Evolutionary conservation across 768 basidiomycete species (phyloP).

Genomic region (Naganishia kalamii): DNA sequence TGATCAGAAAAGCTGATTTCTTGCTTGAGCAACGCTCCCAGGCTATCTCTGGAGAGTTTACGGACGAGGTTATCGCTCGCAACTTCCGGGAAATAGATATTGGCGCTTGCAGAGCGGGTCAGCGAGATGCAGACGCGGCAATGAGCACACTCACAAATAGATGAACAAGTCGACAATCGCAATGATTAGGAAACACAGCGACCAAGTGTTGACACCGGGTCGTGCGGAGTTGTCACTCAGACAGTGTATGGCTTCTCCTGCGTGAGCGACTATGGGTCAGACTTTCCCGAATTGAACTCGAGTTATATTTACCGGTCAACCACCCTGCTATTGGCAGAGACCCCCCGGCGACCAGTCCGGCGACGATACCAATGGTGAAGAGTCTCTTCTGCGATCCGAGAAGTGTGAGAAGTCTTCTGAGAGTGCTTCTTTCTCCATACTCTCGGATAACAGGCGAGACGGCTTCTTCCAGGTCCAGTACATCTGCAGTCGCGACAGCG

Average conservation of each 20-base stretch:
- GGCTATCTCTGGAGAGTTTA: not conserved
- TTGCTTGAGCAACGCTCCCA: slow-evolving; percentile 8
- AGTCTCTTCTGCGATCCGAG: not conserved
- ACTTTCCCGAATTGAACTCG: too few species aligned
- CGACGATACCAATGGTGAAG: too few species aligned
- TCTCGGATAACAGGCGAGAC: too few species aligned
- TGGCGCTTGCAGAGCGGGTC: not conserved
- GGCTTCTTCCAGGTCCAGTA: too few species aligned
- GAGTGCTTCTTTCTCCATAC: too few species aligned
- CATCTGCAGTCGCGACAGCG: too few species aligned
- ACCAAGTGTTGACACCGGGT: slow-evolving; percentile 27
- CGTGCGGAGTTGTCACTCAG: slow-evolving; percentile 20
- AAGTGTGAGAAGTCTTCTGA: not conserved
- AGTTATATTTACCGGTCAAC: too few species aligned
- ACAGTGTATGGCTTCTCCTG: slow-evolving; percentile 31
- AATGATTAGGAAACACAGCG: slow-evolving; percentile 39
- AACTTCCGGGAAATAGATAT: slow-evolving; percentile 23
- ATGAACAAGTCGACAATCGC: slow-evolving; percentile 27
- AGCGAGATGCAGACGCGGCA: too few species aligned
- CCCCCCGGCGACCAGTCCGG: slow-evolving; percentile 25
- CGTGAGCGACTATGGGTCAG: too few species aligned
- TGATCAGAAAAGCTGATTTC: slow-evolving; percentile 9
- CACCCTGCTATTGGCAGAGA: slow-evolving; percentile 34
- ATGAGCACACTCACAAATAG: not conserved
- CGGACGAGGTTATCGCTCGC: not conserved